phyloP scores from a whole-genome alignment of 202 grass and related monocot genomes.

The Carex arenaria region DNA sequence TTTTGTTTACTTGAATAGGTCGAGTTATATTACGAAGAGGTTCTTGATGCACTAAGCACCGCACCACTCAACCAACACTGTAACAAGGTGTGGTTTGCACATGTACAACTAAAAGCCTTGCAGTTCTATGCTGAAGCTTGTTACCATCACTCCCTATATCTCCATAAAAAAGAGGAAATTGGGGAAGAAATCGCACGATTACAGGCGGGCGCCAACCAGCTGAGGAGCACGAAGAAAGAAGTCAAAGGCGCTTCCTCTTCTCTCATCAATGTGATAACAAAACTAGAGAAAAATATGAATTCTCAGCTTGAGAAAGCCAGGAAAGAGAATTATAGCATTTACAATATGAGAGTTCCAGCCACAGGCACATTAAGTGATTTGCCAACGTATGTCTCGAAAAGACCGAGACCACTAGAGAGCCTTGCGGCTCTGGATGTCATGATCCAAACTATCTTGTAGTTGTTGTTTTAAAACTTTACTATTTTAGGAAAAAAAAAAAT shows the following conservation, averaged over 20 bases:
- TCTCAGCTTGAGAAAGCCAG: constrained; percentile 54
- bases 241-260: constrained; percentile 53
- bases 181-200: constrained; percentile 70
- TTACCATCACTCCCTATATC: constrained; percentile 75
- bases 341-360: constrained; percentile 74
- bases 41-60: constrained; percentile 45
- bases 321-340: constrained; percentile 82
- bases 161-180: constrained; percentile 67
- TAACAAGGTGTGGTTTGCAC: constrained; percentile 64
- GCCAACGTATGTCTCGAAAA: constrained; percentile 50
- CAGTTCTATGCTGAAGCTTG: constrained; percentile 82
- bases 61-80: constrained; percentile 60
- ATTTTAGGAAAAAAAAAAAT: no score
- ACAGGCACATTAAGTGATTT: constrained; percentile 52
- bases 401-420: constrained; percentile 35
- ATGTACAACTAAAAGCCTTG: constrained; percentile 76
- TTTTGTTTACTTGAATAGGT: constrained; percentile 33
- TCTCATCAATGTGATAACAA: constrained; percentile 58
- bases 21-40: constrained; percentile 79
- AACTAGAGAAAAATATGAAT: constrained; percentile 66
- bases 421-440: constrained; percentile 30
- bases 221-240: constrained; percentile 58
- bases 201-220: constrained; percentile 46
- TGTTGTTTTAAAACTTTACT: no score
- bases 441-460: no score